Conservation (phyloP, 345 rosid genomes). For the Eucalyptus erythrocorys region DNA sequence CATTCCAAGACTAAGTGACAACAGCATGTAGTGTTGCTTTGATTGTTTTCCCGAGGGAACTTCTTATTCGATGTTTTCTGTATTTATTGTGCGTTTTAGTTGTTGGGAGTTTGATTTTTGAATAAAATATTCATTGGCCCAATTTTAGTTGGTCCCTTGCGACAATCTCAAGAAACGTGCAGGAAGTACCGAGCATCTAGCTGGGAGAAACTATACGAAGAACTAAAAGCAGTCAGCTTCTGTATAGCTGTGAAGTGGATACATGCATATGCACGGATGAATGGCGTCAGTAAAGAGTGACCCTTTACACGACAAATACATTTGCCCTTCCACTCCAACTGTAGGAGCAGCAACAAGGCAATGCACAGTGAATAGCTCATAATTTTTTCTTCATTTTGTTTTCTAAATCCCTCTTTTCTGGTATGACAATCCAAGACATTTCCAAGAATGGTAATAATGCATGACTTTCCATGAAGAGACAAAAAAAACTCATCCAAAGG, state of each 20-base stretch:
- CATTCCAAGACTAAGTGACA: constrained; percentile 9
- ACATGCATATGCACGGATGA: not conserved
- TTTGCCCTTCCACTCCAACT: not conserved
- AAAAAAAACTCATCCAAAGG: not conserved
- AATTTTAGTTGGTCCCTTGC: not conserved
- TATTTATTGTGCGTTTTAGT: not conserved
- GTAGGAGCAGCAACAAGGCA: not conserved
- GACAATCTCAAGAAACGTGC: not conserved
- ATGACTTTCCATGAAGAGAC: not conserved
- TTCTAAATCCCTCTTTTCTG: not conserved
- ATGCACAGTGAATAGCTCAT: not conserved
- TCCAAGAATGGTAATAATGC: not conserved
- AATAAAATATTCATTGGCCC: not conserved
- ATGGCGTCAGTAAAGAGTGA: not conserved
- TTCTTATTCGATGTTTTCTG: not conserved
- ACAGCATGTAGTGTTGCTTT: not conserved
- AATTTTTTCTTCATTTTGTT: not conserved
- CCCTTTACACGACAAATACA: not conserved
- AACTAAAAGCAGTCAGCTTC: not conserved
- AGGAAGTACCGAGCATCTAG: not conserved
- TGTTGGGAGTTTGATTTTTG: not conserved
- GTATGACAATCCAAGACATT: not conserved
- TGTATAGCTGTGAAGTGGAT: not conserved
- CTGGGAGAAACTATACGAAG: not conserved
- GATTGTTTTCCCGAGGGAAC: not conserved